A percentile compares a stretch with the other conserved stretches of the same genome.
phyloP scores from a whole-genome alignment of 2,329 filamentous ascomycete genomes.

The Penicillium olsonii region DNA sequence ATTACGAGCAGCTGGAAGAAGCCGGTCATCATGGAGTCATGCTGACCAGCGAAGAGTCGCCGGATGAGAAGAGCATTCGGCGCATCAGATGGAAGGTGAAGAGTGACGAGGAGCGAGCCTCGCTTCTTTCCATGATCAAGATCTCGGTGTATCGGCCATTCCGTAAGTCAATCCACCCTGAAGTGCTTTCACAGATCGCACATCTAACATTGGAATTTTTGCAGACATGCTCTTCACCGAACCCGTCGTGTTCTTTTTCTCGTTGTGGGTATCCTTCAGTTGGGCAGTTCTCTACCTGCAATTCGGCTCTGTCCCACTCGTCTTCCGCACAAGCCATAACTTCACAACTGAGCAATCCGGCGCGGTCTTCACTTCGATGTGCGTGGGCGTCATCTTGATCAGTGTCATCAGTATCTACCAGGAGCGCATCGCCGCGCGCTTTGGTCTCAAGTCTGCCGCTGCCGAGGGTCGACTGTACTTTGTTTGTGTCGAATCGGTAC shows the following conservation, averaged over 20 bases:
- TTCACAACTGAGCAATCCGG: slow-evolving; percentile 70
- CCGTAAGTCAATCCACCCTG: slow-evolving; percentile 44
- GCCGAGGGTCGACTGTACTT: slow-evolving; percentile 84
- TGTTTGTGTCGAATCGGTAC: slow-evolving; percentile 70
- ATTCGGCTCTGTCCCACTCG: slow-evolving; percentile 76
- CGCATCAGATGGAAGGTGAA: slow-evolving; percentile 79
- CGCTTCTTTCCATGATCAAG: slow-evolving; percentile 67
- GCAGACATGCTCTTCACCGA: slow-evolving; percentile 60
- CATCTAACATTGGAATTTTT: slow-evolving; percentile 4
- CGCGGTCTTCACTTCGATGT: slow-evolving; percentile 73
- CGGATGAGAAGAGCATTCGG: slow-evolving; percentile 35
- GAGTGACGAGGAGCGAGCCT: slow-evolving; percentile 73
- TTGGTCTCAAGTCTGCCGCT: slow-evolving; percentile 48
- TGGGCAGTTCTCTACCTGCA: slow-evolving; percentile 89
- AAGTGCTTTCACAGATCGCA: neutral
- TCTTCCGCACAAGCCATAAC: slow-evolving; percentile 68
- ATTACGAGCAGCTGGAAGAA: slow-evolving; percentile 73
- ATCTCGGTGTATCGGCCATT: slow-evolving; percentile 79
- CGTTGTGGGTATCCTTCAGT: slow-evolving; percentile 83
- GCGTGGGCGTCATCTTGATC: slow-evolving; percentile 65
- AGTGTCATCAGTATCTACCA: slow-evolving; percentile 71
- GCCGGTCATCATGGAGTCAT: slow-evolving; percentile 61
- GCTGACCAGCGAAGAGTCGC: slow-evolving; percentile 36
- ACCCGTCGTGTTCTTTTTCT: slow-evolving; percentile 71
- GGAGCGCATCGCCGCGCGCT: slow-evolving; percentile 62